Evolutionary conservation across 768 basidiomycete species (phyloP), one percentile per base, ranked within the genome.

Genomic region (Phlebiopsis flavidoalba): DNA sequence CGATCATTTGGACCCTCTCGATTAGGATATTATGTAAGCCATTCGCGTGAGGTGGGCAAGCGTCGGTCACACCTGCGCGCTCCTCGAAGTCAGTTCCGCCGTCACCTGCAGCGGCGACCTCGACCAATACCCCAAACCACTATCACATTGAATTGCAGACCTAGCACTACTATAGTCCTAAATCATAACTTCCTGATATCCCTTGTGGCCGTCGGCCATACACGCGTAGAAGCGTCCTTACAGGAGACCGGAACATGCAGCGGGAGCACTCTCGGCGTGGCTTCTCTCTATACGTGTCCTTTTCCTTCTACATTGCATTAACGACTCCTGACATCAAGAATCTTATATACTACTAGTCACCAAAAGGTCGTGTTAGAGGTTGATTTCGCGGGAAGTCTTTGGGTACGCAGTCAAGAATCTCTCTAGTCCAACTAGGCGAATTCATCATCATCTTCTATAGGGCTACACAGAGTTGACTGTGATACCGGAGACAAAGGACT

Each of bases 351-450:
- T 86, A 93, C 89, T 87, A 92, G 89, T 76, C 91, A 96, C 76
- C 96, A 98, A 83, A 93, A 93, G 73, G 95, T 97, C 54, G 91
- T 92, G 63, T 78, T 98, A 66, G 93, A 96, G 76, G 86, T 98
- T 63, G 93, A 95, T 79, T 94, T 97, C 73, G 82, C 88, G 8
- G 96, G 96, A 21, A 80, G 80, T 70, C 80, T 95, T 68, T 90
- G 89, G 83, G 95, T 91, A 76, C 65, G 85, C 54, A 70, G 65
- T 10, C 12, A 12, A 12, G 40, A 43, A 43, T 43, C 73, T 65
- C 69, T 70, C 59, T 53, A 63, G 62, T 70, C 43, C 24, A 67
- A 31, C 26, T 31, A 31, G 53, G 47, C 66, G 55, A 31, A 31
- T 31, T 31, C 26, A 31, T 31, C 26, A 31, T 31, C 26, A 51